Percentiles rank a stretch among this genome's conserved stretches.
phyloP scores from a whole-genome alignment of 805 yeast species.

The Lachancea thermotolerans region DNA sequence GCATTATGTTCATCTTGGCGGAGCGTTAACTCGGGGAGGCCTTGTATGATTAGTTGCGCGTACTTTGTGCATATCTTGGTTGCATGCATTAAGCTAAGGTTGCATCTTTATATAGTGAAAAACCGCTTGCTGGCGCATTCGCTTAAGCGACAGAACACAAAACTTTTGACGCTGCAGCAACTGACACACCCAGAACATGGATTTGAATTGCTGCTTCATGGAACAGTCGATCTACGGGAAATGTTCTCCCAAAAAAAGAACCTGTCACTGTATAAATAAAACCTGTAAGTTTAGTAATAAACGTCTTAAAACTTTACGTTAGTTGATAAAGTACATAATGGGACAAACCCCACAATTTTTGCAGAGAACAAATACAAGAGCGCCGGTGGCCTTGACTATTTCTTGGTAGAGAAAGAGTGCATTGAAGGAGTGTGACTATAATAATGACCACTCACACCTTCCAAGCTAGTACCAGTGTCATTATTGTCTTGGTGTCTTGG shows the following conservation, averaged over 20 bases:
- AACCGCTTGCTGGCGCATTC: no score
- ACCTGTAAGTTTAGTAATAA: neutral
- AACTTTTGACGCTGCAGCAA: no score
- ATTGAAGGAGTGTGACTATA: conserved; percentile 47
- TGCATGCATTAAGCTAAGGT: no score
- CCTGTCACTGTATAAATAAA: neutral
- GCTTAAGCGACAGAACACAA: no score
- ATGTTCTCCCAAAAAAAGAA: no score
- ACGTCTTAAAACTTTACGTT: neutral
- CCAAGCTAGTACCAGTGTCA: conserved; percentile 60
- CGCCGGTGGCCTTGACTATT: conserved; percentile 11
- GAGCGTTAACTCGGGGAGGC: neutral
- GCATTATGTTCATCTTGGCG: neutral
- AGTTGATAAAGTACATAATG: neutral
- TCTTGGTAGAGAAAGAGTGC: conserved; percentile 52
- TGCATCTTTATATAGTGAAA: no score
- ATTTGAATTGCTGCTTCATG: no score
- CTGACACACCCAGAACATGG: no score
- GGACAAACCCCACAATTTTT: no score
- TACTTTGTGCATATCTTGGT: no score
- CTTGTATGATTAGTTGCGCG: neutral
- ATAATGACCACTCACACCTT: conserved; percentile 31
- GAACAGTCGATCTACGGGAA: no score
- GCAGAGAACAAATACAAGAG: no score
- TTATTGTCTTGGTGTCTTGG: conserved; percentile 77